Evolutionary conservation across 2,329 filamentous ascomycete species (phyloP).

Genomic region (Paecilomyces variotii): DNA sequence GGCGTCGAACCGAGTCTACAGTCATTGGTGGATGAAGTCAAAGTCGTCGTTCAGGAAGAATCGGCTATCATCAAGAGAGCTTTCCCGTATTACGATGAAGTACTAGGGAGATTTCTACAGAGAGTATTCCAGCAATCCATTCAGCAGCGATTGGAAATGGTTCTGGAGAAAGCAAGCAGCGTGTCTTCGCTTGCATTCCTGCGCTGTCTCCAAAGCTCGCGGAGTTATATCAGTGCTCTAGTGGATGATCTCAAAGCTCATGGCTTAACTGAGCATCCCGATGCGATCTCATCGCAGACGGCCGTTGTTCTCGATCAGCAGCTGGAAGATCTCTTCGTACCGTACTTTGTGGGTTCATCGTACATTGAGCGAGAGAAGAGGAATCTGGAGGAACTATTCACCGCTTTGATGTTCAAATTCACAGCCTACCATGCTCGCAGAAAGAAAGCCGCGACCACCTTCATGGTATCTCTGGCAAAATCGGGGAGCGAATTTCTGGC

Average conservation of each 20-base stretch:
- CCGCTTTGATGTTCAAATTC: conserved; percentile 90
- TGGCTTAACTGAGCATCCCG: conserved; percentile 89
- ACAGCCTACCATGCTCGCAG: conserved; percentile 76
- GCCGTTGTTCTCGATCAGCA: conserved; percentile 62
- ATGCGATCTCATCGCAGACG: conserved; percentile 79
- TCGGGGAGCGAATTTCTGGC: conserved; percentile 82
- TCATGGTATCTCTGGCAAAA: conserved; percentile 86
- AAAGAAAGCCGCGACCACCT: conserved; percentile 82
- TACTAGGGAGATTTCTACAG: conserved; percentile 86
- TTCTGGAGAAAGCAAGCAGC: conserved; percentile 86
- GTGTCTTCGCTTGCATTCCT: conserved; percentile 89
- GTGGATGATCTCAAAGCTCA: conserved; percentile 92
- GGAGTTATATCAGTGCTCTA: conserved; percentile 76
- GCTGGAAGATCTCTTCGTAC: conserved; percentile 58
- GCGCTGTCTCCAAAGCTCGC: conserved; percentile 80
- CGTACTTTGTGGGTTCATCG: conserved; percentile 57
- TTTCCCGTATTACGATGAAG: conserved; percentile 93
- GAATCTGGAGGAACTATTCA: conserved; percentile 72
- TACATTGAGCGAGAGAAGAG: conserved; percentile 59
- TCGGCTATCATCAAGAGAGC: conserved; percentile 94
- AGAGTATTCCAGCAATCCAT: conserved; percentile 97
- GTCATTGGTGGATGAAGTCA: conserved; percentile 87
- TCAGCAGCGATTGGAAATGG: conserved; percentile 90
- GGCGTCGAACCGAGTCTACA: conserved; percentile 88
- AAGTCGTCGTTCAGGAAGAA: conserved; percentile 92